phyloP scores from a whole-genome alignment of 768 basidiomycete genomes.

The Naganishia kalamii region DNA sequence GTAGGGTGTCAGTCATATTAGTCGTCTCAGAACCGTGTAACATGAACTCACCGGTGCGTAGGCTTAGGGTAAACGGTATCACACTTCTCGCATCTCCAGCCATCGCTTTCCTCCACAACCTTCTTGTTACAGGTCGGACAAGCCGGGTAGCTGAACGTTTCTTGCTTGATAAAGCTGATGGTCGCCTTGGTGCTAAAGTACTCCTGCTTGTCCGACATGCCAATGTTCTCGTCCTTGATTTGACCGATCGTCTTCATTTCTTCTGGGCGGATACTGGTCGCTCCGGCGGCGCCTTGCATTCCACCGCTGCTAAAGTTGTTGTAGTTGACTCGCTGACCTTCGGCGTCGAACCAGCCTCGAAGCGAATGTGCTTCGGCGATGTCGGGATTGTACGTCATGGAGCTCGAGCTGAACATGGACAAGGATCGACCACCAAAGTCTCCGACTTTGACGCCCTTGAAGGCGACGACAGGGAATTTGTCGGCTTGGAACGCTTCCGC shows the following conservation, averaged over 20 bases:
- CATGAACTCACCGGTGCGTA: slow-evolving; percentile 65
- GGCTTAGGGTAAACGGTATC: slow-evolving; percentile 63
- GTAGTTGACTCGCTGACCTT: slow-evolving; percentile 62
- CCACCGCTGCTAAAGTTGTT: slow-evolving; percentile 60
- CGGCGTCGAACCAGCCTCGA: slow-evolving; percentile 84
- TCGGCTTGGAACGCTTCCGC: slow-evolving; percentile 69
- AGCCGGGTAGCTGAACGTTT: slow-evolving; percentile 76
- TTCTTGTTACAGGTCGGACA: slow-evolving; percentile 91
- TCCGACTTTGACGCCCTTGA: slow-evolving; percentile 87
- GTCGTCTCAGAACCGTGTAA: background rate
- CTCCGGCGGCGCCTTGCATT: slow-evolving; percentile 38
- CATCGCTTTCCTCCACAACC: slow-evolving; percentile 59
- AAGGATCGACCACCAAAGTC: slow-evolving; percentile 84
- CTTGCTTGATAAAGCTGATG: slow-evolving; percentile 73
- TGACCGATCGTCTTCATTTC: slow-evolving; percentile 69
- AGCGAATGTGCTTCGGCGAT: slow-evolving; percentile 79
- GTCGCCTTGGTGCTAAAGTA: slow-evolving; percentile 76
- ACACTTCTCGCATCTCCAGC: slow-evolving; percentile 92
- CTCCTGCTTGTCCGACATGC: slow-evolving; percentile 68
- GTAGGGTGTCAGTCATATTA: background rate
- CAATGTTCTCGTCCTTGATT: slow-evolving; percentile 70
- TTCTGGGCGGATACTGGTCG: slow-evolving; percentile 58
- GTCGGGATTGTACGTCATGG: slow-evolving; percentile 80
- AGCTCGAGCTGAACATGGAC: slow-evolving; percentile 72
- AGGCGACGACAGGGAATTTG: slow-evolving; percentile 69